Conservation (phyloP, 108 stramenopile genomes). For the Mediolabrus comicus region DNA sequence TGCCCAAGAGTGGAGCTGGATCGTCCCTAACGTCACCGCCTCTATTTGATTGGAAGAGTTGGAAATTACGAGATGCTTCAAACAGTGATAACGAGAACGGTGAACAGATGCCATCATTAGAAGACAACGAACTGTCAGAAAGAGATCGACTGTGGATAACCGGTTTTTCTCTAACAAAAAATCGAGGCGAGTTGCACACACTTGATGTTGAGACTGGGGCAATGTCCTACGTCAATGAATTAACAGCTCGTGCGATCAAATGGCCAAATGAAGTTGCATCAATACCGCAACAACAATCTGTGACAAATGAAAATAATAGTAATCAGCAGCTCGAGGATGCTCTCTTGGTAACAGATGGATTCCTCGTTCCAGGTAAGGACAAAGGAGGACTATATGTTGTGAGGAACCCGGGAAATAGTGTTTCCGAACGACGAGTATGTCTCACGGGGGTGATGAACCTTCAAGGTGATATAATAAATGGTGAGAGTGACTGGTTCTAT, state of each 20-base stretch:
- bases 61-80: conserved; percentile 15
- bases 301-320: not conserved
- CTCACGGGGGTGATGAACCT: conserved; percentile 49
- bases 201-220: conserved; percentile 61
- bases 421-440: conserved; percentile 65
- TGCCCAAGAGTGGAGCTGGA: conserved; percentile 56
- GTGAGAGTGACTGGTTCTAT: conserved; percentile 87
- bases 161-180: conserved; percentile 76
- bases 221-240: conserved; percentile 56
- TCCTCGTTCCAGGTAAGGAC: conserved; percentile 92
- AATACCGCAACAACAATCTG: conserved; percentile 53
- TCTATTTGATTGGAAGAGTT: conserved; percentile 36
- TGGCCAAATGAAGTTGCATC: conserved; percentile 93
- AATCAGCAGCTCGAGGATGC: conserved; percentile 56
- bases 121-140: not conserved
- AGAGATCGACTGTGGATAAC: conserved; percentile 80
- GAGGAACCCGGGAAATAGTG: conserved; percentile 57
- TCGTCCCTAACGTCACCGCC: conserved; percentile 33
- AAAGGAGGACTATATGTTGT: conserved; percentile 92
- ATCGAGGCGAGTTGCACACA: conserved; percentile 59
- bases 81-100: not conserved
- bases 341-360: conserved; percentile 89
- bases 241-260: conserved; percentile 57
- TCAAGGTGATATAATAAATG: conserved; percentile 28
- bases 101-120: not conserved